phyloP scores from a whole-genome alignment of 164 flowering plant genomes.

The Saururus chinensis region DNA sequence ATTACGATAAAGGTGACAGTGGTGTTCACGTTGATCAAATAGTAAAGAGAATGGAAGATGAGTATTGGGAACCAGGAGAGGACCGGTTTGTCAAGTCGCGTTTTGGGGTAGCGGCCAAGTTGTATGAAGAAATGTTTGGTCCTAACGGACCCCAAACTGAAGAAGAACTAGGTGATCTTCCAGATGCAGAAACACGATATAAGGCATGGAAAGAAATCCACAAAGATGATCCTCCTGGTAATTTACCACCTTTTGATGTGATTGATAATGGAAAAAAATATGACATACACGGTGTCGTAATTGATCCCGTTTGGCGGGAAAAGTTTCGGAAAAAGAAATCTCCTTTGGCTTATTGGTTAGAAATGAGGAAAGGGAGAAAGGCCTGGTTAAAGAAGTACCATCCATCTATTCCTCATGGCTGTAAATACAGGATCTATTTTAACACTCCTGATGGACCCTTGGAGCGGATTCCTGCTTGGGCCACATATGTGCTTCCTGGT shows the following conservation, averaged over 20 bases:
- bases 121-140: constrained; percentile 89
- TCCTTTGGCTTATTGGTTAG: constrained; percentile 83
- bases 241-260: constrained; percentile 63
- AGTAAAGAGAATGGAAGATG: constrained; percentile 62
- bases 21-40: constrained; percentile 67
- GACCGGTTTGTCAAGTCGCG: constrained; percentile 57
- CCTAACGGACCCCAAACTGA: constrained; percentile 91
- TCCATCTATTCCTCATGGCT: constrained; percentile 84
- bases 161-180: constrained; percentile 75
- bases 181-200: constrained; percentile 82
- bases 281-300: constrained; percentile 48
- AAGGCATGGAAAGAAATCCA: constrained; percentile 79
- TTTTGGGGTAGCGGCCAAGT: constrained; percentile 58
- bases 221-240: constrained; percentile 72
- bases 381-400: constrained; percentile 87
- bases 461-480: constrained; percentile 98
- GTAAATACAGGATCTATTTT: constrained; percentile 88
- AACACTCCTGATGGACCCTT: constrained; percentile 87
- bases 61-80: constrained; percentile 98
- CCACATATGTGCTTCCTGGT: constrained; percentile 95
- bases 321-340: constrained; percentile 64
- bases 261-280: constrained; percentile 69
- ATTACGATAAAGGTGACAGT: constrained; percentile 90
- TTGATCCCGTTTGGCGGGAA: constrained; percentile 54
- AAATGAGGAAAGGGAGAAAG: constrained; percentile 87